Base-by-base conservation (phyloP, 2,329 filamentous ascomycete genomes). In the Nemania diffusa region DNA sequence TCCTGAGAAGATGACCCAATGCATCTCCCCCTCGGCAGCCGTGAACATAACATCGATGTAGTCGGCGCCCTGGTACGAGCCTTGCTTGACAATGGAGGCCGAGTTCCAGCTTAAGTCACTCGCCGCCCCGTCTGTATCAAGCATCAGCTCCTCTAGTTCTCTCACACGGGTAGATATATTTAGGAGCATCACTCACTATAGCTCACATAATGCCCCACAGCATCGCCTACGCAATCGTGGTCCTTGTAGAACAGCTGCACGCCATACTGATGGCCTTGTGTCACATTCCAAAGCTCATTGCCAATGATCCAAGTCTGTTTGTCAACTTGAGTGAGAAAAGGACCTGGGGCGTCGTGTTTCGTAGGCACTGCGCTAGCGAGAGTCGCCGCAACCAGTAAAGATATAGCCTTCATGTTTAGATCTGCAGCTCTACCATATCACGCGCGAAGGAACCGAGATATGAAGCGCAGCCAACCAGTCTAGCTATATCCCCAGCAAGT, bases 1-100 rank as follows among this genome's bases (percentile, higher is more conserved):
- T 17, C 81, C 79, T 2, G 82, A 78, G 68, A 82, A 81, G 63
- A 86, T 82, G 11, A 86, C 81, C 83, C 84, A 86, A 67, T 86
- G 84, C 63, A 85, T 80, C 60, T 85, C 83, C 6, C 82, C 83
- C 70, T 84, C 83, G 0, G 65, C 73, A 0, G 84, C 81, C 2
- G 76, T 80, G 72, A 86, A 85, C 29, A 78, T 77, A 59, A 87
- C 77, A 67, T 86, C 84, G 67, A 85, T 80, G 74, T 80, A 84
- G 53, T 83, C 76, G 17, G 68, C 73, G 2, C 78, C 81, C 9
- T 80, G 73, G 60, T 75, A 61, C 1, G 58, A 66, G 46, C 74
- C 75, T 34, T 67, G 55, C 1, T 80, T 78, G 44, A 78, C 77
- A 32, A 86, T 80, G 0, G 75, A 74, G 1, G 83, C 84, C 1